A percentile compares a stretch with the other conserved stretches of the same genome.
Conservation (phyloP, 2,329 filamentous ascomycete genomes). For the Lachnum nothofagi region DNA sequence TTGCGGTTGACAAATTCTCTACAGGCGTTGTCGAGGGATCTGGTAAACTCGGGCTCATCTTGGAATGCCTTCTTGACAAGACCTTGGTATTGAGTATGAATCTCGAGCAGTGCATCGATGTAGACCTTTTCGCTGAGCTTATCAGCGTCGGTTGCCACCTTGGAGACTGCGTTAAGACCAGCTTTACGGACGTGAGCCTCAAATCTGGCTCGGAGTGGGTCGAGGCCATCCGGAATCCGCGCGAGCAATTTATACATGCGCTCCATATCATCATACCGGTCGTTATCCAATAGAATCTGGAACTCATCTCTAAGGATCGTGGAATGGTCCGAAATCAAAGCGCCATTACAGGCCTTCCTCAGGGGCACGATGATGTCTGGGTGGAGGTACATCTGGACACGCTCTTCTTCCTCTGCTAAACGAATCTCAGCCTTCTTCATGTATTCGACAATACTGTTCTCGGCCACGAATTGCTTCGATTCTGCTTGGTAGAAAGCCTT, state of each 20-base stretch:
- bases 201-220: slow-evolving; percentile 80
- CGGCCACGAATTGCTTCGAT: slow-evolving; percentile 87
- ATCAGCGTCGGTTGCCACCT: slow-evolving; percentile 82
- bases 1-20: slow-evolving; percentile 98
- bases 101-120: slow-evolving; percentile 88
- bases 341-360: slow-evolving; percentile 82
- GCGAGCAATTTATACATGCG: slow-evolving; percentile 92
- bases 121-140: slow-evolving; percentile 94
- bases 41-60: slow-evolving; percentile 93
- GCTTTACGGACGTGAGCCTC: slow-evolving; percentile 90
- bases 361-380: slow-evolving; percentile 79
- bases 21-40: slow-evolving; percentile 93
- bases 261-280: slow-evolving; percentile 90
- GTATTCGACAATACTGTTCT: slow-evolving; percentile 97
- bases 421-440: slow-evolving; percentile 98
- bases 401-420: slow-evolving; percentile 87
- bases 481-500: slow-evolving; percentile 83
- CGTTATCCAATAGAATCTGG: slow-evolving; percentile 85
- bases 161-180: slow-evolving; percentile 80
- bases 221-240: slow-evolving; percentile 83
- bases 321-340: slow-evolving; percentile 85
- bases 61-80: slow-evolving; percentile 90
- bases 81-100: slow-evolving; percentile 87
- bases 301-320: slow-evolving; percentile 88
- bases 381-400: slow-evolving; percentile 86